Conservation (phyloP, 805 yeast species). For the Nakazawaea anatomiae region DNA sequence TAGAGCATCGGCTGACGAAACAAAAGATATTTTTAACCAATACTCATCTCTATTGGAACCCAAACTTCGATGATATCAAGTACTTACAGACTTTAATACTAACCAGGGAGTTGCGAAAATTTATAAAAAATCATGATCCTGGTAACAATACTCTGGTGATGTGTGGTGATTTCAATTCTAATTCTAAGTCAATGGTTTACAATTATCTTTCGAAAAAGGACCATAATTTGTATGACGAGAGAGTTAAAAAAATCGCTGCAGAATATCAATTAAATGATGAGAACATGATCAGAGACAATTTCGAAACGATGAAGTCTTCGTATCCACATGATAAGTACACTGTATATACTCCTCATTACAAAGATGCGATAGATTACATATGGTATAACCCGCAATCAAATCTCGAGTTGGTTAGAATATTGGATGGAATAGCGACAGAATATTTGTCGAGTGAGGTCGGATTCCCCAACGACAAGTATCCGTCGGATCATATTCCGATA, state of each 20-base stretch:
- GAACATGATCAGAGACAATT: slow-evolving; percentile 12
- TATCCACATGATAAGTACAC: slow-evolving; percentile 28
- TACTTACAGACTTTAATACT: slow-evolving; percentile 45
- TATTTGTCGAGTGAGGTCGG: slow-evolving; percentile 29
- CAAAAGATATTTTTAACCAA: slow-evolving; percentile 42
- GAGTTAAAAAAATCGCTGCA: slow-evolving; percentile 22
- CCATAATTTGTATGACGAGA: slow-evolving; percentile 15
- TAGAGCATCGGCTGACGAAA: slow-evolving; percentile 36
- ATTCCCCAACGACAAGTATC: slow-evolving; percentile 52
- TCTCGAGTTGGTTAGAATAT: slow-evolving; percentile 34
- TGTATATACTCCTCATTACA: slow-evolving; percentile 43
- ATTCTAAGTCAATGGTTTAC: slow-evolving; percentile 42
- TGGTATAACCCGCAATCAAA: slow-evolving; percentile 39
- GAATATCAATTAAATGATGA: not conserved
- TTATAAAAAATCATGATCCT: slow-evolving; percentile 21
- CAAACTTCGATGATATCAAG: slow-evolving; percentile 47
- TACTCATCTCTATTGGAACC: slow-evolving; percentile 58
- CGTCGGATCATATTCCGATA: slow-evolving; percentile 49
- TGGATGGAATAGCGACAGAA: slow-evolving; percentile 41
- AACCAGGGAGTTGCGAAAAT: slow-evolving; percentile 19
- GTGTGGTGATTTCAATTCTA: slow-evolving; percentile 55
- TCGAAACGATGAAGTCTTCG: slow-evolving; percentile 25
- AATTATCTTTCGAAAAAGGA: slow-evolving; percentile 23
- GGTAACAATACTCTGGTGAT: slow-evolving; percentile 32
- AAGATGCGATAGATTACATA: slow-evolving; percentile 52